A percentile compares a stretch with the other conserved stretches of the same genome.
Conservation (phyloP, 139 green algal genomes). For the Chlamydomonas incerta region DNA sequence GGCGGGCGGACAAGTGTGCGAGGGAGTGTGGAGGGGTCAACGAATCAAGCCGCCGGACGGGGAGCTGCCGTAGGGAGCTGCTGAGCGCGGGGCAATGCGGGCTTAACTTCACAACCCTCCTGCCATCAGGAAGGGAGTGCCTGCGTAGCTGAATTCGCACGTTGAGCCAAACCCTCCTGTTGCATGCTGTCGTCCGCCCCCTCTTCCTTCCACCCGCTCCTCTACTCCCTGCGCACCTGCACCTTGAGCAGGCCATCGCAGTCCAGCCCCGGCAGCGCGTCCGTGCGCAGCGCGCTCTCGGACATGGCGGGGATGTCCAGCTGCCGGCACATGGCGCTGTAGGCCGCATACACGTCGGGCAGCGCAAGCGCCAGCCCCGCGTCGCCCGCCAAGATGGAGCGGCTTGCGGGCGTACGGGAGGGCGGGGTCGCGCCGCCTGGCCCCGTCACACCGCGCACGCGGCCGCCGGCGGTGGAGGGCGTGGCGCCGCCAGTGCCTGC, state of each 20-base stretch:
- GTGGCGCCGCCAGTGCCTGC: neutral
- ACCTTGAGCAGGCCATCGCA: neutral
- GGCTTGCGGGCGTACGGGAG: constrained; percentile 32
- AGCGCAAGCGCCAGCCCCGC: constrained; percentile 3
- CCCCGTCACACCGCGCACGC: constrained; percentile 13
- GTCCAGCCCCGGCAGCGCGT: constrained; percentile 10
- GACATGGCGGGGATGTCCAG: constrained; percentile 39
- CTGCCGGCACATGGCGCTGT: constrained; percentile 14
- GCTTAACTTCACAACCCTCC: too few relatives aligned
- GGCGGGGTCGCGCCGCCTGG: neutral
- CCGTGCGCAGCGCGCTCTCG: constrained; percentile 21
- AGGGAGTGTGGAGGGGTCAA: too few relatives aligned
- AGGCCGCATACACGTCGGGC: constrained; percentile 20
- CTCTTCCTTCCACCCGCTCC: neutral
- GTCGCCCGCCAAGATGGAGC: constrained; percentile 18
- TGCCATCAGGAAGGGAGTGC: too few relatives aligned
- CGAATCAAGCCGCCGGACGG: too few relatives aligned
- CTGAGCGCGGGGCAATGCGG: too few relatives aligned
- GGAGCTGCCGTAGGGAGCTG: too few relatives aligned
- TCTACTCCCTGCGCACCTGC: neutral
- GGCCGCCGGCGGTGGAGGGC: neutral
- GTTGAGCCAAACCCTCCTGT: neutral
- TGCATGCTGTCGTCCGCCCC: neutral
- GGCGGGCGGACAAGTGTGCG: too few relatives aligned
- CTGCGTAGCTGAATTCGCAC: too few relatives aligned